Percentiles rank a stretch among this genome's conserved stretches.
Evolutionary conservation across 371 early-diverging fungal species (phyloP).

Genomic region (Haplosporangium sp.): DNA sequence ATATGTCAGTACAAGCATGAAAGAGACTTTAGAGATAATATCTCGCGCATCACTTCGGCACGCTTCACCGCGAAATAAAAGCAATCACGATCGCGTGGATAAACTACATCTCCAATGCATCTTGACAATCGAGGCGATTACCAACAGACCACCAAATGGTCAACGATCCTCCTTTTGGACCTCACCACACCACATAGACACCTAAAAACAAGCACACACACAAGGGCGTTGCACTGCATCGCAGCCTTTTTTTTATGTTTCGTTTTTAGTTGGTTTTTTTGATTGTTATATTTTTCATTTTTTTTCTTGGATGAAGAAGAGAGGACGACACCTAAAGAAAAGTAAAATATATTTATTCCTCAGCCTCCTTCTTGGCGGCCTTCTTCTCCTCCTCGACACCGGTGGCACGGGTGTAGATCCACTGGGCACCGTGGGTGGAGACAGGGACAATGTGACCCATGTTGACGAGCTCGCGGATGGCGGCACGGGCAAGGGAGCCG

Average conservation of each 20-base stretch:
- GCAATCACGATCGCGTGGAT: no score
- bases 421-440: conserved; percentile 89
- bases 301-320: background rate
- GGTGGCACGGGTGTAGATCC: conserved; percentile 96
- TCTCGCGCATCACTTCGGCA: no score
- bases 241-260: no score
- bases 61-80: no score
- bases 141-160: no score
- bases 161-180: no score
- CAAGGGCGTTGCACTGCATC: background rate
- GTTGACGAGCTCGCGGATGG: conserved; percentile 91
- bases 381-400: conserved; percentile 75
- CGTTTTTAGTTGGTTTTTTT: no score
- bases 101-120: no score
- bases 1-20: no score
- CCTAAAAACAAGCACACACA: background rate
- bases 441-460: conserved; percentile 94
- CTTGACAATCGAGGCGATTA: no score
- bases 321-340: conserved; percentile 1
- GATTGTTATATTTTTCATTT: no score
- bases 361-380: conserved; percentile 53
- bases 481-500: conserved; percentile 96
- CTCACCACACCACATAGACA: background rate
- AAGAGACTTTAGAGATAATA: no score
- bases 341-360: conserved; percentile 43